Base-by-base conservation (phyloP, 768 basidiomycete genomes). In the Leccinum pellstonianum region DNA sequence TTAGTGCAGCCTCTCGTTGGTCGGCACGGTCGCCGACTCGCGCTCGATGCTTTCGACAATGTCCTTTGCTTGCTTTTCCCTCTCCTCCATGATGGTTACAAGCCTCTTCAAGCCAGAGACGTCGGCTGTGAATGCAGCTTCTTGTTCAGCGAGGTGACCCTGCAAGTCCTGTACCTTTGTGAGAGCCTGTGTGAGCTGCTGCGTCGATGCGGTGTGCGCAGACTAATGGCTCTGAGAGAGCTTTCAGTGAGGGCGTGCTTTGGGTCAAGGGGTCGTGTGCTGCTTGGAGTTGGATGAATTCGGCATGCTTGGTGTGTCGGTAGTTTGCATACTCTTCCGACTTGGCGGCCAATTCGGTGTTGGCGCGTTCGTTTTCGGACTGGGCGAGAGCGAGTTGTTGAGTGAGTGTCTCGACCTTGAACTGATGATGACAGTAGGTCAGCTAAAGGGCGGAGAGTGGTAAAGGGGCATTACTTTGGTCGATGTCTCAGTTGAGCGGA, bases 251-350 rank as follows among this genome's bases (percentile, higher is more conserved):
- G 80, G 0, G 85, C 80, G 60, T 87, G 83, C 5, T 83, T 69
- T 93, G 86, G 2, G 83, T 81, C 2, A 90, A 76, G 4, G 86
- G 76, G 69, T 97, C 93, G 60, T 91, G 83, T 17, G 88, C 81
- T 5, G 89, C 80, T 71, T 95, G 93, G 1, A 96, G 79, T 33
- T 82, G 83, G 17, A 86, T 77, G 54, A 92, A 78, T 68, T 95
- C 91, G 5, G 87, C 83, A 62, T 91, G 90, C 74, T 93, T 93
- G 27, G 83, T 77, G 38, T 90, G 88, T 54, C 94, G 83, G 71
- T 92, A 92, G 68, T 85, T 90, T 6, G 90, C 82, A 65, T 87
- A 95, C 66, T 95, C 89, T 59, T 94, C 91, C 5, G 87, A 84
- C 72, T 93, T 90, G 57, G 81, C 72, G 3, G 78, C 76, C 54